Evolutionary conservation across 2,329 filamentous ascomycete genomes (phyloP), one percentile per base, ranked within the genome.

Genomic region (Ciborinia camelliae): DNA sequence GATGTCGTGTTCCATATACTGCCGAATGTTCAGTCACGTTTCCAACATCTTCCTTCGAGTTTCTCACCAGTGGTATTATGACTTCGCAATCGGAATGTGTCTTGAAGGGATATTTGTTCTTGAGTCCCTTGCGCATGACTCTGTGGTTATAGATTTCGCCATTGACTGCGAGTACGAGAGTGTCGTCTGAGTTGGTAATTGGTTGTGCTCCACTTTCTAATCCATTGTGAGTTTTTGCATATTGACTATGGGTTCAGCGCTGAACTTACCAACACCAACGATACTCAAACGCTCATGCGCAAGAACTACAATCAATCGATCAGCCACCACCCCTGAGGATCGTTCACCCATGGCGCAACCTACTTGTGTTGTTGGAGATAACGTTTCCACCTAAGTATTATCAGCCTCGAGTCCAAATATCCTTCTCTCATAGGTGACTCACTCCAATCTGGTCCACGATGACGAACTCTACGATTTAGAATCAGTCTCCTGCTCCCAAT

Each of bases 101-200:
- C 88, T 97, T 97, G 88, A 98, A 99, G 79, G 93, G 89, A 80
- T 97, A 97, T 45, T 88, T 85, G 67, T 82, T 86, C 80, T 91
- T 91, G 73, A 97, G 82, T 73, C 83, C 82, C 81, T 97, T 98
- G 76, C 95, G 90, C 75, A 99, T 84, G 75, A 97, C 86, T 76
- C 94, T 90, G 81, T 99, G 95, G 87, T 99, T 99, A 85, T 99
- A 99, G 77, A 99, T 99, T 79, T 99, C 95, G 80, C 95, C 95
- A 79, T 99, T 99, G 86, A 98, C 95, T 70, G 95, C 94, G 67
- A 99, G 87, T 69, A 94, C 88, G 74, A 99, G 89, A 73, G 84
- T 89, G 70, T 88, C 89, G 77, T 98, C 94, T 71, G 92, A 87
- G 82, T 92, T 98, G 82, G 94, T 90, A 71, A 99, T 84, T 69